phyloP scores from a whole-genome alignment of 2,329 filamentous ascomycete genomes.

The Ploettnerulaceae sp. region DNA sequence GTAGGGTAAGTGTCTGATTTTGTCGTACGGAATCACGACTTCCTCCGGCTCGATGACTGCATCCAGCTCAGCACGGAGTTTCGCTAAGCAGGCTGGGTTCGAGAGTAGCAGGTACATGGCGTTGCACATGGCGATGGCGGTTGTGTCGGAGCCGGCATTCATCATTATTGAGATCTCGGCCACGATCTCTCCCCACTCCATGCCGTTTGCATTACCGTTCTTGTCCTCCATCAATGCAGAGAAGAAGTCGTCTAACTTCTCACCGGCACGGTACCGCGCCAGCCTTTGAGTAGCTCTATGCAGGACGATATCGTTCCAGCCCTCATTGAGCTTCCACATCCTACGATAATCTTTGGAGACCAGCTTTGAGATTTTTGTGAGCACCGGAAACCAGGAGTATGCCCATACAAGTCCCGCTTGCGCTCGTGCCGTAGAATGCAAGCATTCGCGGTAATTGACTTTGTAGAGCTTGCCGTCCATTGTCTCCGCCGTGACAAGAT shows the following conservation, averaged over 20 bases:
- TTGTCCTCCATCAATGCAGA: conserved; percentile 48
- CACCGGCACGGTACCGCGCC: conserved; percentile 44
- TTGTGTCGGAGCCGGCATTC: conserved; percentile 45
- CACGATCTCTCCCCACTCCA: conserved; percentile 54
- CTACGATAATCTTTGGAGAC: conserved; percentile 40
- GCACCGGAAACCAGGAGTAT: conserved; percentile 46
- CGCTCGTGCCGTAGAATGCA: conserved; percentile 47
- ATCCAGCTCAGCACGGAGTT: conserved; percentile 44
- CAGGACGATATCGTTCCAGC: conserved; percentile 45
- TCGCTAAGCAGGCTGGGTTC: conserved; percentile 39
- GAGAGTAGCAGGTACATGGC: conserved; percentile 48
- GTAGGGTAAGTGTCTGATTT: conserved; percentile 47
- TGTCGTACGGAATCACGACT: conserved; percentile 44
- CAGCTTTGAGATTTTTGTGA: conserved; percentile 44
- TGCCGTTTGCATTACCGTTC: conserved; percentile 37
- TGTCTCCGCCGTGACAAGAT: conserved; percentile 39
- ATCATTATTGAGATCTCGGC: conserved; percentile 51
- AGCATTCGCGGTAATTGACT: conserved; percentile 44
- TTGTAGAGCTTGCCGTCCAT: conserved; percentile 44
- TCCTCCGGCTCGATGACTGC: conserved; percentile 40
- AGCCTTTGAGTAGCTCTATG: conserved; percentile 42
- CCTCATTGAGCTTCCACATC: conserved; percentile 38
- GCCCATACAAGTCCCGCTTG: conserved; percentile 47
- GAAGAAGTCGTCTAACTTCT: conserved; percentile 57
- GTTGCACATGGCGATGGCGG: conserved; percentile 48